Conservation (phyloP, 148 eudicot species). For the Persicaria maculosa region DNA sequence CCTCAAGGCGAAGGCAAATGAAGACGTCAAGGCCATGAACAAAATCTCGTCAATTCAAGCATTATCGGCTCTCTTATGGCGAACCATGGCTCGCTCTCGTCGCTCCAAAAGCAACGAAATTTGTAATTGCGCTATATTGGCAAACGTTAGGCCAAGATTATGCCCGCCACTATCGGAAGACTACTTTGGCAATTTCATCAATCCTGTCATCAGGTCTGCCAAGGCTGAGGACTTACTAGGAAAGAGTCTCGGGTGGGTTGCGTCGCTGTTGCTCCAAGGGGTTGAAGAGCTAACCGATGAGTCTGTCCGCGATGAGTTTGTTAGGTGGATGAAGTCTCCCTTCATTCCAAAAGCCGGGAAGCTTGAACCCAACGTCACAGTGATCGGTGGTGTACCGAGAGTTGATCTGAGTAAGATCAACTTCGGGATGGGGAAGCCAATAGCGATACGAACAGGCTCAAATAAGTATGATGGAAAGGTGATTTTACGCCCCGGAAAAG, state of each 20-base stretch:
- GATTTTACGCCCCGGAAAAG: not conserved
- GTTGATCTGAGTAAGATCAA: not conserved
- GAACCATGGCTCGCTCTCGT: not conserved
- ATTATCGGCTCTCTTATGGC: not conserved
- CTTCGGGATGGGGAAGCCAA: not conserved
- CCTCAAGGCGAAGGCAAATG: not conserved
- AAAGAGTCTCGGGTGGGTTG: not conserved
- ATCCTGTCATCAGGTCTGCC: not conserved
- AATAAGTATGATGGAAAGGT: constrained; percentile 9
- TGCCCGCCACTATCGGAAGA: not conserved
- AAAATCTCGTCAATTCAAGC: constrained; percentile 2
- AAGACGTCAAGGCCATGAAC: not conserved
- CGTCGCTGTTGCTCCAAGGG: not conserved
- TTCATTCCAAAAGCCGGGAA: not conserved
- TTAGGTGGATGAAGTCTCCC: not conserved
- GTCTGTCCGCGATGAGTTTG: not conserved
- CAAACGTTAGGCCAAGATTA: not conserved
- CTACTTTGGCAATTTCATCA: not conserved
- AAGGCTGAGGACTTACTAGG: not conserved
- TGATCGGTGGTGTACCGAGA: not conserved
- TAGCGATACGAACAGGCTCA: not conserved
- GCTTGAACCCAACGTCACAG: not conserved
- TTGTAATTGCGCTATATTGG: not conserved
- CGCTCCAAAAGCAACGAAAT: not conserved
- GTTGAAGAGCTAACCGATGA: not conserved